Base-by-base conservation (phyloP, 305 asterid genomes). In the Petunia hybrid region DNA sequence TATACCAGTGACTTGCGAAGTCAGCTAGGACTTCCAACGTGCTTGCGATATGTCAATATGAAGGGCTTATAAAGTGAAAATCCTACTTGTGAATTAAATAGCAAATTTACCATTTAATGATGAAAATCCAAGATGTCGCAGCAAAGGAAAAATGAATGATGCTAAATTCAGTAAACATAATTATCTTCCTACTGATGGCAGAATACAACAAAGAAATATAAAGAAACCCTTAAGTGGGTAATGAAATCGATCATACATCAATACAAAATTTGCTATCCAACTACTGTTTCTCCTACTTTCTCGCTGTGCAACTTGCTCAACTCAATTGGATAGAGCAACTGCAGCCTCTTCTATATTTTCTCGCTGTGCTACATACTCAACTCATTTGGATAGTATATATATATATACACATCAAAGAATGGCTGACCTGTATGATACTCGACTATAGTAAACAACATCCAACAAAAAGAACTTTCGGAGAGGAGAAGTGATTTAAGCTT, bases 361-460 rank as follows among this genome's bases (percentile, higher is more conserved):
- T 51, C 55, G 74, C 69, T n/a, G 77, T 4, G 48, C 22, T 56
- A 75, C 73, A 80, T 56, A 73, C 80, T 77, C 79, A 14, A 79
- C 80, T 60, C 66, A 73, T 35, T 48, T 42, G 62, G 66, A 71
- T 39, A 53, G 66, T n/a, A 70, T 36, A 38, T 70, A 55, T 8
- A n/a, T 82, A 38, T 70, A 55, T 9, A n/a, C 78, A 93, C 91
- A 84, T 76, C 63, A 84, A 86, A 87, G 84, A 83, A 84, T 87
- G 69, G 71, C 73, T 66, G 53, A 77, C 79, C 75, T 85, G 78
- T 71, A 48, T 13, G 80, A 64, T n/a, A 61, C 80, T 87, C 62
- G 66, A 55, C 70, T 75, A 9, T 31, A 77, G 81, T 62, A 62
- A 42, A 55, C 79, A 82, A 77, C 75, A 74, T 57, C 35, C 73